phyloP scores from a whole-genome alignment of 1,139 yeast species.

The Hyphopichia pseudoburtonii region DNA sequence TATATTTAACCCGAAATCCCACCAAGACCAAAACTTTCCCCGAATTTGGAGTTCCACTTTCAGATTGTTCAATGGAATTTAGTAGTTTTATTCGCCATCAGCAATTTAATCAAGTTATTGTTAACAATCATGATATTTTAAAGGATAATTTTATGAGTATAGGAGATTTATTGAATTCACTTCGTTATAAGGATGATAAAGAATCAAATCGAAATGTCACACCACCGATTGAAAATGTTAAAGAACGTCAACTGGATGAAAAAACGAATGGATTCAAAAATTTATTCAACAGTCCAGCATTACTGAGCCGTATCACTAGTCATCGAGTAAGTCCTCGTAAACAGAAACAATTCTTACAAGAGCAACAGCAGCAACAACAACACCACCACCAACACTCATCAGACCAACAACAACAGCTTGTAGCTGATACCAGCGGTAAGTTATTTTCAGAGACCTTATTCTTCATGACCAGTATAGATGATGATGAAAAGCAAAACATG shows the following conservation, averaged over 20 bases:
- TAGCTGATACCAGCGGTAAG: slow-evolving; percentile 5
- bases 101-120: slow-evolving; percentile 20
- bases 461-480: slow-evolving; percentile 39
- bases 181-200: not conserved
- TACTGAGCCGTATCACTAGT: not conserved
- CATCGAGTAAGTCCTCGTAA: slow-evolving; percentile 8
- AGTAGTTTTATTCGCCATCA: slow-evolving; percentile 45
- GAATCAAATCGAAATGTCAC: not conserved
- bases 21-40: slow-evolving; percentile 10
- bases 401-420: no score
- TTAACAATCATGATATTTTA: slow-evolving; percentile 12
- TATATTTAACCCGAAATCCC: slow-evolving; percentile 30
- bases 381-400: no score
- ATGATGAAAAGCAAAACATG: slow-evolving; percentile 35
- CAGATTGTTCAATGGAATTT: slow-evolving; percentile 34
- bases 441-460: slow-evolving; percentile 29
- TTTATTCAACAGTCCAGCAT: not conserved
- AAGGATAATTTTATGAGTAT: slow-evolving; percentile 4
- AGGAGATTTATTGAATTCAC: not conserved
- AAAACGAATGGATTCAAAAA: no score
- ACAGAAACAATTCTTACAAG: no score
- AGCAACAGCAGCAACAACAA: no score
- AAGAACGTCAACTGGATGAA: no score
- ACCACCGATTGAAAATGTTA: not conserved
- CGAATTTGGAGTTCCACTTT: slow-evolving; percentile 15